Evolutionary conservation across 2,329 filamentous ascomycete species (phyloP).

Genomic region (Anthostomella pinea): DNA sequence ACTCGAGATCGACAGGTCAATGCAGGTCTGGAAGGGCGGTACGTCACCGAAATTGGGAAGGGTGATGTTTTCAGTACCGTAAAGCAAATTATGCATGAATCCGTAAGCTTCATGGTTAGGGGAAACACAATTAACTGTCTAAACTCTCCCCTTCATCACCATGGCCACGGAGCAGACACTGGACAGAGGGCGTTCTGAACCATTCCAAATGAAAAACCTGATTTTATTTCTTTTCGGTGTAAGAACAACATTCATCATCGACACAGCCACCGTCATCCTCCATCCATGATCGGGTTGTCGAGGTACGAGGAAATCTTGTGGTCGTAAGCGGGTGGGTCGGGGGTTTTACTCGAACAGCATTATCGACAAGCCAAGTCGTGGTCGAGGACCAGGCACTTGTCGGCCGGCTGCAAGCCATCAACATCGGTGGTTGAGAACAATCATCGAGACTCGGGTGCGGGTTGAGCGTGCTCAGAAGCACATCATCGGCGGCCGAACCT

Average conservation of each 20-base stretch:
- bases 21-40: not conserved
- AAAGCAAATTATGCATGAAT: conserved; percentile 27
- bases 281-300: conserved; percentile 23
- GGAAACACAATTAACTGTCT: conserved; percentile 34
- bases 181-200: conserved; percentile 22
- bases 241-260: conserved; percentile 32
- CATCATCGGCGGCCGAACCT: conserved; percentile 94
- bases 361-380: conserved; percentile 16
- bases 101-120: conserved; percentile 26
- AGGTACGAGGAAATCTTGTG: conserved; percentile 17
- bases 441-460: conserved; percentile 22
- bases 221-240: conserved; percentile 36
- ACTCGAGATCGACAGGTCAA: too few species aligned
- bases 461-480: conserved; percentile 24
- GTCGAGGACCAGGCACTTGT: conserved; percentile 11
- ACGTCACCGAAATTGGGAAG: not conserved
- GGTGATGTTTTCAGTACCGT: conserved; percentile 4
- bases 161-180: conserved; percentile 19
- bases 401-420: conserved; percentile 9
- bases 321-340: conserved; percentile 19
- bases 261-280: conserved; percentile 23
- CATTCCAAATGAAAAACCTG: conserved; percentile 35
- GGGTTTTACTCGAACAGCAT: conserved; percentile 25
- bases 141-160: conserved; percentile 27
- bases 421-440: conserved; percentile 21